Base-by-base conservation (phyloP, 495 filamentous ascomycete genomes). In the Astrothelium macrocarpum region DNA sequence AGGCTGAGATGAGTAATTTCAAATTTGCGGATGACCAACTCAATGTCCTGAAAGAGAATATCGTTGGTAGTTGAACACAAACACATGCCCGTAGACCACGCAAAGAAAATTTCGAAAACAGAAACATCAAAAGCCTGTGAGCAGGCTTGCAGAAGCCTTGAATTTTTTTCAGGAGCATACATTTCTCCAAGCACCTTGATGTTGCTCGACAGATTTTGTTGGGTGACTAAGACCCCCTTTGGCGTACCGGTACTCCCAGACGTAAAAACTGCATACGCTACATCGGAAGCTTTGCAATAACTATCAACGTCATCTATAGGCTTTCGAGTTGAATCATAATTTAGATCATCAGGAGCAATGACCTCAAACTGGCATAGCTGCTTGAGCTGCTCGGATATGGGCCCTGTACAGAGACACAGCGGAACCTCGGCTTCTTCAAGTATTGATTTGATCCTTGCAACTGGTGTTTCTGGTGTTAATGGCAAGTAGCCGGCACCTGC, bases 101-200 rank as follows among this genome's bases (percentile, higher is more conserved):
- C 73, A 64, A 88, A 90, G 68, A 92, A 90, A 18, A 90, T 86
- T 65, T 91, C 90, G 66, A 90, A 90, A 1, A 93, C 86, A 1
- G 87, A 90, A 20, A 90, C 81, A 70, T 90, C 86, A 68, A 90
- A 92, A 18, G 83, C 84, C 69, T 88, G 84, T 0, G 86, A 88
- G 66, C 84, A 90, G 10, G 87, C 82, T 68, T 91, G 89, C 2
- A 95, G 73, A 26, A 91, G 72, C 32, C 81, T 79, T 0, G 84
- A 78, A 3, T 71, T 70, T 2, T 69, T 62, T 0, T 67, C 62
- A 0, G 75, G 71, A 1, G 86, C 84, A 71, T 91, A 93, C 1
- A 87, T 75, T 10, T 77, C 73, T 5, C 76, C 73, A 14, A 93
- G 74, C 5, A 78, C 76, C 25, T 81, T 74, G 11, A 93, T 75